phyloP scores from a whole-genome alignment of 306 rosid genomes.

The Cercis canadensis region DNA sequence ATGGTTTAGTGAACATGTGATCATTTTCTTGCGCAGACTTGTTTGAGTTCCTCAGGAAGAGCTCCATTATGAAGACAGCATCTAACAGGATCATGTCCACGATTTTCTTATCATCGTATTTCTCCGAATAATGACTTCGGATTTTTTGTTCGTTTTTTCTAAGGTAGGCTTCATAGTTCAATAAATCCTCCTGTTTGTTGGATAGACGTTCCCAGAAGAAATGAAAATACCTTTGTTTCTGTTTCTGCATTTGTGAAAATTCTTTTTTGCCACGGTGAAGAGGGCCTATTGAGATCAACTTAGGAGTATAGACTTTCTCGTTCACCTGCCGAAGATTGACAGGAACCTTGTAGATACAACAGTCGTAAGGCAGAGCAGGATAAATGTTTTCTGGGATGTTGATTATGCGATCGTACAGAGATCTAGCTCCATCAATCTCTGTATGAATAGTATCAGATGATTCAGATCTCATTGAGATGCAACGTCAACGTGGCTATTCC shows the following conservation, averaged over 20 bases:
- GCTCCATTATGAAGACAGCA: neutral
- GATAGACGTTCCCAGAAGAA: neutral
- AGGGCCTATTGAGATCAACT: slow-evolving; percentile 45
- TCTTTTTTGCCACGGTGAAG: slow-evolving; percentile 23
- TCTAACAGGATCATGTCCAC: slow-evolving; percentile 14
- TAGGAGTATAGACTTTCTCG: slow-evolving; percentile 36
- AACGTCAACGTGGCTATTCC: no score
- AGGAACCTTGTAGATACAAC: slow-evolving; percentile 37
- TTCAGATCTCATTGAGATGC: no score
- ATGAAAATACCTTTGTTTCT: neutral
- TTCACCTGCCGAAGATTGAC: slow-evolving; percentile 35
- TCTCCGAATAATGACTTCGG: neutral
- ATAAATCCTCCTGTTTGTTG: neutral
- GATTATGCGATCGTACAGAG: neutral
- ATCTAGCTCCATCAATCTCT: neutral
- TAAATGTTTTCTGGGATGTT: slow-evolving; percentile 17
- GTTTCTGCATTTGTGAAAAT: slow-evolving; percentile 29
- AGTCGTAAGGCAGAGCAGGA: neutral
- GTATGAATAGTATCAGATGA: no score
- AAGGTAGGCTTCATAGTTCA: neutral
- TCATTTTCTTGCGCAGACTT: slow-evolving; percentile 17
- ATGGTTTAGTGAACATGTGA: slow-evolving; percentile 45
- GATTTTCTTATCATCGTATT: neutral
- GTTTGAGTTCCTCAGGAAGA: slow-evolving; percentile 36
- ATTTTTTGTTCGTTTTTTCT: neutral